Evolutionary conservation across 805 yeast species (phyloP), one percentile per base, ranked within the genome.

Genomic region (Lachancea meyersii): DNA sequence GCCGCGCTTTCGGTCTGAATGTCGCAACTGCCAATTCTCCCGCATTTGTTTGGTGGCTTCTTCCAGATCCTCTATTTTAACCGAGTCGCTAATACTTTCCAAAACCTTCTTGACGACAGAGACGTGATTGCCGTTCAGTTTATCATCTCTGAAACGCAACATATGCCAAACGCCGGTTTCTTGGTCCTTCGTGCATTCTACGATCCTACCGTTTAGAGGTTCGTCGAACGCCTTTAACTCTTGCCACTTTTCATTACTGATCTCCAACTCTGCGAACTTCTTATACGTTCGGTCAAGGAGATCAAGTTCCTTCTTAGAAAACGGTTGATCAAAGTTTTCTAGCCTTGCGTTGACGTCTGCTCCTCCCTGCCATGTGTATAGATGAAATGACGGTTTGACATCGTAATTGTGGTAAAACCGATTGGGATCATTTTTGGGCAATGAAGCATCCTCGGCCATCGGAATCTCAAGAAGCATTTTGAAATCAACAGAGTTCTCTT

Each of bases 401-500:
- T 89, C 96, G 62, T 87, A 93, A 57, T 87, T 87, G 16, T 71
- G 72, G 57, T 87, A 88, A 44, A 83, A 77, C 45, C 84, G 75
- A 47, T 76, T 80, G 1, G 84, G 80, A 58, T 80, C 82, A 47
- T 78, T 76, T 32, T 77, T 76, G 2, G 60, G 55, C 18, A 56
- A 27, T 4, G 65, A 51, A 17, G 54, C 46, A 34, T 62, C 67
- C 40, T 61, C 64, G 1, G 57, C 65, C 53, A 54, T 44, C 4
- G 63, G 64, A 28, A 61, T 58, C 33, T 69, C 68, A 21, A 68
- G 62, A 22, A 82, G 66, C 46, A 93, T 63, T 58, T 80, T 80
- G 64, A 86, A 93, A 64, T 93, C 99, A 34, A 94, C 77, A 0
- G 97, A 83, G 54, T 93, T 94, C 62, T 91, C 98, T 48, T 86